These are phyloP conservation scores for Metarhizium guizhouense DNA, from an alignment of 2,329 filamentous ascomycete genomes.

Conservation along the genomic window DNA sequence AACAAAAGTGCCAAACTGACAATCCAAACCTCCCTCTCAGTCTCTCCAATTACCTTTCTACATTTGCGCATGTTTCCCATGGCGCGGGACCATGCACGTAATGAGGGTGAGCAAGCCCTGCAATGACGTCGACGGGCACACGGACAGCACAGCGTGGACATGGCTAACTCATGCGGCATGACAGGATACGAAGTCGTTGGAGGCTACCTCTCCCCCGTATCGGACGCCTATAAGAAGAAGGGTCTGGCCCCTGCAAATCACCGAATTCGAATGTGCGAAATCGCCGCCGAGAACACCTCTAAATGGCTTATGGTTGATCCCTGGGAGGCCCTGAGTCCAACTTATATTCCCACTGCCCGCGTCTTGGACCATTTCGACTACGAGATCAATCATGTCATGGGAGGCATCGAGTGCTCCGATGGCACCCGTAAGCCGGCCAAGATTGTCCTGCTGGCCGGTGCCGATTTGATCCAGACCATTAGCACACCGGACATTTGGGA, in stretches of 20 bases:
- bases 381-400: slow-evolving; percentile 72
- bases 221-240: slow-evolving; percentile 28
- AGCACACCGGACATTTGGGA: slow-evolving; percentile 72
- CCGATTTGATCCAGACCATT: slow-evolving; percentile 67
- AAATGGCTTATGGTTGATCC: slow-evolving; percentile 77
- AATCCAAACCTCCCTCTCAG: too few species aligned
- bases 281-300: slow-evolving; percentile 66
- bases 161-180: too few species aligned
- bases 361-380: slow-evolving; percentile 87
- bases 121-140: too few species aligned
- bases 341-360: slow-evolving; percentile 77
- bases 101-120: slow-evolving; percentile 15
- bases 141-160: too few species aligned
- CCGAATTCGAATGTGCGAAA: slow-evolving; percentile 65
- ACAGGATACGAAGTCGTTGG: slow-evolving; percentile 69
- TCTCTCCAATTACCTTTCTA: slow-evolving; percentile 67
- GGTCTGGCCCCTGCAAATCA: slow-evolving; percentile 28
- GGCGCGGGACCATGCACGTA: slow-evolving; percentile 67
- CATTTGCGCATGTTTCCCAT: slow-evolving; percentile 85
- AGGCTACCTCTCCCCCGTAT: slow-evolving; percentile 42
- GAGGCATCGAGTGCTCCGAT: slow-evolving; percentile 62
- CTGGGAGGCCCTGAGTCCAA: slow-evolving; percentile 77
- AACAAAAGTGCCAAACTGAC: too few species aligned
- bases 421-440: slow-evolving; percentile 58
- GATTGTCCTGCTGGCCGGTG: slow-evolving; percentile 75